Conservation (phyloP, 1,284 basidiomycete genomes). For the Trichosporon sp. region DNA sequence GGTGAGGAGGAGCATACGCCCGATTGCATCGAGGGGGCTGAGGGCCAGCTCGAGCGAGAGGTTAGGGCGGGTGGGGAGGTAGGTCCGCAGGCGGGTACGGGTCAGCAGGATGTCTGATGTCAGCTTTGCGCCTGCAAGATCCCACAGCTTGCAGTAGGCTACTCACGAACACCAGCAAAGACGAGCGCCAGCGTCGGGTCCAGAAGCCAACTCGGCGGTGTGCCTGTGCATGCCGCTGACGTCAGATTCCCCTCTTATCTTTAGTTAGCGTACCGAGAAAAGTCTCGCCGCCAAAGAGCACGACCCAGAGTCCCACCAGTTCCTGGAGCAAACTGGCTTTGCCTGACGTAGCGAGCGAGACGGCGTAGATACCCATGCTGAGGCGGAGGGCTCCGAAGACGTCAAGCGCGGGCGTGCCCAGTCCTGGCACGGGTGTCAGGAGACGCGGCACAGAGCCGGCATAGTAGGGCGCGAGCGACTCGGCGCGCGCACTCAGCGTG, state of each 20-base stretch:
- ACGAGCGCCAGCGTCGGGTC: constrained; percentile 48
- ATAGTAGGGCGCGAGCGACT: constrained; percentile 26
- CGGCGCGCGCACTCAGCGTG: background rate
- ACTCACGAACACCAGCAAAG: constrained; percentile 46
- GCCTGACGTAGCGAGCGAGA: constrained; percentile 35
- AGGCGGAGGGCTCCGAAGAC: constrained; percentile 51
- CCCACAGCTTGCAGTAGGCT: no score
- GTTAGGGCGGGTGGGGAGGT: constrained; percentile 45
- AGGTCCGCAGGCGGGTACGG: constrained; percentile 43
- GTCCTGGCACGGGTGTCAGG: constrained; percentile 40
- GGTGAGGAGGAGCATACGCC: constrained; percentile 54
- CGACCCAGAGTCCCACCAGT: constrained; percentile 47
- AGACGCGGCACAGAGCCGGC: constrained; percentile 34
- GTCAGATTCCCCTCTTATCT: background rate
- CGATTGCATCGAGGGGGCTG: constrained; percentile 51
- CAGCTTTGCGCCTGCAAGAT: background rate
- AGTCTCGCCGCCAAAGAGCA: constrained; percentile 56
- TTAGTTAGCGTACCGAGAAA: constrained; percentile 46
- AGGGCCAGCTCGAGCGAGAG: constrained; percentile 45
- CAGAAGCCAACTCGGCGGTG: constrained; percentile 52
- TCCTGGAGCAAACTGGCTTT: constrained; percentile 48
- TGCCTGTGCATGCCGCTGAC: constrained; percentile 45
- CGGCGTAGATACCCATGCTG: constrained; percentile 49
- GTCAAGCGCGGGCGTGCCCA: constrained; percentile 44
- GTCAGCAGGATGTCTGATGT: constrained; percentile 48